phyloP scores from a whole-genome alignment of 805 yeast species.

The Lachancea fermentati region DNA sequence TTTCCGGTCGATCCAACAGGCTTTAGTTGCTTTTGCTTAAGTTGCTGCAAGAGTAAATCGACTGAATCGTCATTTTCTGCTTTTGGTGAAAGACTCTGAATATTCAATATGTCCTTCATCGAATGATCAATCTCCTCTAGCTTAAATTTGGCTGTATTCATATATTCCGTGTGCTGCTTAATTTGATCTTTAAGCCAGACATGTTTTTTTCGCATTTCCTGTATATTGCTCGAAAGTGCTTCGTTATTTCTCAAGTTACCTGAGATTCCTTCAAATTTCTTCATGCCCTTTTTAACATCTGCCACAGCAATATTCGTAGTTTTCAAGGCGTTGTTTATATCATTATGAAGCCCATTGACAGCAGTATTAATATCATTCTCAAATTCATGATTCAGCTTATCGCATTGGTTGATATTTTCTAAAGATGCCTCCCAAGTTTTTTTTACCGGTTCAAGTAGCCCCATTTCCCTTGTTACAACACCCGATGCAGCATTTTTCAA shows the following conservation, averaged over 20 bases:
- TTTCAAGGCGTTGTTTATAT: constrained; percentile 15
- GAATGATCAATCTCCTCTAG: constrained; percentile 10
- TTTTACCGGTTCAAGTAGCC: constrained; percentile 25
- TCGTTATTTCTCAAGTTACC: constrained; percentile 10
- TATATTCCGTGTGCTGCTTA: constrained; percentile 6
- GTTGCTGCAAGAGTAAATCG: constrained; percentile 10
- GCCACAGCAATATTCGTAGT: constrained; percentile 15
- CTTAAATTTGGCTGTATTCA: constrained; percentile 9
- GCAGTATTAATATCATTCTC: constrained; percentile 16
- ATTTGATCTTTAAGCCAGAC: constrained; percentile 5
- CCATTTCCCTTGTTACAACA: constrained; percentile 28
- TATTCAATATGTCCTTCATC: constrained; percentile 5
- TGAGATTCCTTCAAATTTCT: constrained; percentile 14
- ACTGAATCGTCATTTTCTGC: constrained; percentile 6
- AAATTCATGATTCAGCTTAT: constrained; percentile 25
- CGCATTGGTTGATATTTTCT: constrained; percentile 30
- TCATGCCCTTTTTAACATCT: constrained; percentile 15
- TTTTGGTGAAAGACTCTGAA: constrained; percentile 1
- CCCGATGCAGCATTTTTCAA: constrained; percentile 25
- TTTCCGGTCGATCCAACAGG: constrained; percentile 18
- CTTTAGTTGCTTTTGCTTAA: constrained; percentile 12
- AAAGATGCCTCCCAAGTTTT: constrained; percentile 29
- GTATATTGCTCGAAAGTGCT: constrained; percentile 16
- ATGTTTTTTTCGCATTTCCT: constrained; percentile 17
- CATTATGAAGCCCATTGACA: constrained; percentile 16